phyloP scores from a whole-genome alignment of 306 rosid genomes.

The Malus orientalis region DNA sequence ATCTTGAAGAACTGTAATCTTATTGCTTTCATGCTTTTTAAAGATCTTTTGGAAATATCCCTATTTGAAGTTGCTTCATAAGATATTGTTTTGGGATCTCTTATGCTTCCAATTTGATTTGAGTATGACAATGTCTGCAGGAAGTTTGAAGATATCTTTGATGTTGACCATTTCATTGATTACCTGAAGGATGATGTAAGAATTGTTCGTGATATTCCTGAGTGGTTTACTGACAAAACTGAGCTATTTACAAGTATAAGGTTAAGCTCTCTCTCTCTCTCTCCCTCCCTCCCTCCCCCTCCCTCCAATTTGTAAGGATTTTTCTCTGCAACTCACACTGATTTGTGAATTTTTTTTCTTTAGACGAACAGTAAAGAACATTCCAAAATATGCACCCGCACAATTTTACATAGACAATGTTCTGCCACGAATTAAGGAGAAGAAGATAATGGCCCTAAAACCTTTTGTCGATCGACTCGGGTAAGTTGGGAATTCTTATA shows the following conservation, averaged over 20 bases:
- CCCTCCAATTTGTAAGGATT: background rate
- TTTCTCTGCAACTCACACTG: conserved; percentile 22
- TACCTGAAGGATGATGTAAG: conserved; percentile 88
- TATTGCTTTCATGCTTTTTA: background rate
- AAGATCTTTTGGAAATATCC: background rate
- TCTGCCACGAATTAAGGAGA: conserved; percentile 96
- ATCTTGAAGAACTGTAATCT: background rate
- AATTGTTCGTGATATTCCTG: conserved; percentile 92
- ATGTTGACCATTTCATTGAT: conserved; percentile 95
- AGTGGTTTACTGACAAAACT: conserved; percentile 93
- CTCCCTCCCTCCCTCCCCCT: background rate
- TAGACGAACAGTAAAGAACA: conserved; percentile 95
- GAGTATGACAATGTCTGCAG: conserved; percentile 40
- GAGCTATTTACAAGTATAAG: conserved; percentile 93
- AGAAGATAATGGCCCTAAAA: conserved; percentile 96
- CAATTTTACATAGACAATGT: conserved; percentile 97
- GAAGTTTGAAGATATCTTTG: conserved; percentile 96
- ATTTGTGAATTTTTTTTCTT: conserved; percentile 28
- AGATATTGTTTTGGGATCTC: conserved; percentile 6
- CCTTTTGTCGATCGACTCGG: conserved; percentile 99
- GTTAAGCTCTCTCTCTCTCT: conserved; percentile 26
- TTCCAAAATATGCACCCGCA: conserved; percentile 96
- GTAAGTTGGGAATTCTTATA: conserved; percentile 38
- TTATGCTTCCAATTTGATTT: background rate
- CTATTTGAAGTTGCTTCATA: background rate